These are phyloP conservation scores for Metschnikowia shivogae DNA, from an alignment of 805 yeast genomes.

Conservation along the genomic window DNA sequence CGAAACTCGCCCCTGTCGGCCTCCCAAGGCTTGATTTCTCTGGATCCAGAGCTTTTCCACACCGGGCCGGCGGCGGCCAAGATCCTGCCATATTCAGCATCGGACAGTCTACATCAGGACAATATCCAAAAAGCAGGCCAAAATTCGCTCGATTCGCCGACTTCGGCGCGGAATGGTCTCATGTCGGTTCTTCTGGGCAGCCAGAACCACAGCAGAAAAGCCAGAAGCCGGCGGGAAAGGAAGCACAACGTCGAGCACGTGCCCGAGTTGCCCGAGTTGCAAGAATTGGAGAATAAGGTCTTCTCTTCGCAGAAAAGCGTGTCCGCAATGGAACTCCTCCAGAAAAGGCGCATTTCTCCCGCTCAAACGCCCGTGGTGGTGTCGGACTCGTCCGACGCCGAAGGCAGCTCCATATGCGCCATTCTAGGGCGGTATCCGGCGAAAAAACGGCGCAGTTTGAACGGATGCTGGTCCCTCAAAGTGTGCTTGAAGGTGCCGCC, in stretches of 20 bases:
- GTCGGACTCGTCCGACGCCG: background rate
- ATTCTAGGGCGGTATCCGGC: slow-evolving; percentile 6
- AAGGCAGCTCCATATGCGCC: background rate
- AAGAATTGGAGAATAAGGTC: slow-evolving; percentile 11
- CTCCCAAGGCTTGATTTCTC: too few relatives aligned
- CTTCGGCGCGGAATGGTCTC: slow-evolving; percentile 6
- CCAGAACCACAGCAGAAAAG: slow-evolving; percentile 8
- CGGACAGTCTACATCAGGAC: too few relatives aligned
- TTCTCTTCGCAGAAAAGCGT: slow-evolving; percentile 10
- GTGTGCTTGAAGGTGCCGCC: slow-evolving; percentile 20
- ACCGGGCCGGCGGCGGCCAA: too few relatives aligned
- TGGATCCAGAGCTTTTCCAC: too few relatives aligned
- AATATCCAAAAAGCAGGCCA: too few relatives aligned
- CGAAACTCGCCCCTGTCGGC: too few relatives aligned
- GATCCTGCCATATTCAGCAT: too few relatives aligned
- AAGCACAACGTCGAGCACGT: background rate
- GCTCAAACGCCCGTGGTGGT: background rate
- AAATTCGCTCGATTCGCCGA: background rate
- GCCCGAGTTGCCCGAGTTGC: background rate
- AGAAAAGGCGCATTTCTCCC: background rate
- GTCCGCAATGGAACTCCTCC: slow-evolving; percentile 12
- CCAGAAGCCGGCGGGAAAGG: background rate
- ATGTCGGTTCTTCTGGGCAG: slow-evolving; percentile 18
- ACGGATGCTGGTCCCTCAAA: slow-evolving; percentile 15
- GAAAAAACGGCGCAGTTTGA: slow-evolving; percentile 6